Conservation (phyloP, 2,329 filamentous ascomycete genomes). For the Falciphora oryzae region DNA sequence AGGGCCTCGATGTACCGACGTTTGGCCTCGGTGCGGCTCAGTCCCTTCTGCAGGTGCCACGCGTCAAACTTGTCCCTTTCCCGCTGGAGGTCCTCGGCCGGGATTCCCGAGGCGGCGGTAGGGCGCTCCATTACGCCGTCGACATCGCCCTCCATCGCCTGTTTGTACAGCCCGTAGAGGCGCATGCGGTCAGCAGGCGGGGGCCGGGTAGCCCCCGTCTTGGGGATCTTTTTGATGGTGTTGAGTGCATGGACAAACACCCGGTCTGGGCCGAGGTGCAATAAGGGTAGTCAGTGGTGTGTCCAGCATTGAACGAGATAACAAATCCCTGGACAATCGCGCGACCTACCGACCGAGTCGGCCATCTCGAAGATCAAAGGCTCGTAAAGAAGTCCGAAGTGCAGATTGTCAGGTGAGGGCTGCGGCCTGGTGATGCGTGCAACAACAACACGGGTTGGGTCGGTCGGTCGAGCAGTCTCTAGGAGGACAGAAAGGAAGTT, state of each 20-base stretch:
- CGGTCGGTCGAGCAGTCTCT: background rate
- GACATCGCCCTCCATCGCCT: slow-evolving; percentile 98
- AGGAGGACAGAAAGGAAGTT: background rate
- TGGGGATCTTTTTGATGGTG: slow-evolving; percentile 95
- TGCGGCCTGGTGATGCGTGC: background rate
- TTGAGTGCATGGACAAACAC: slow-evolving; percentile 99
- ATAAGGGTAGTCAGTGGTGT: background rate
- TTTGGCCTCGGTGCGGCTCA: slow-evolving; percentile 89
- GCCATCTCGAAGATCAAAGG: slow-evolving; percentile 31
- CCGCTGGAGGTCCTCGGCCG: slow-evolving; percentile 48
- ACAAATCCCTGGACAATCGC: background rate
- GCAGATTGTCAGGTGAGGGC: too few species aligned
- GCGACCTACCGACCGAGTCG: slow-evolving; percentile 45
- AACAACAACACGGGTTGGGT: background rate
- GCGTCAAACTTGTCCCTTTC: slow-evolving; percentile 80
- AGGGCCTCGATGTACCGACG: slow-evolving; percentile 87
- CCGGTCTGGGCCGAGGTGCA: slow-evolving; percentile 57
- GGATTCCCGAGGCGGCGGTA: slow-evolving; percentile 38
- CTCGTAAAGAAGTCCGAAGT: background rate
- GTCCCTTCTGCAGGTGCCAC: slow-evolving; percentile 81
- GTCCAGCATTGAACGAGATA: background rate
- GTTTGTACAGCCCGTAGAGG: slow-evolving; percentile 97
- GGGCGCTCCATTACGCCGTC: slow-evolving; percentile 90
- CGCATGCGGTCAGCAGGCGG: slow-evolving; percentile 79
- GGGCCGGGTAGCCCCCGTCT: slow-evolving; percentile 84